These are phyloP conservation scores for Tricholoma hemisulphureum DNA, from an alignment of 768 basidiomycete genomes.

Conservation along the genomic window DNA sequence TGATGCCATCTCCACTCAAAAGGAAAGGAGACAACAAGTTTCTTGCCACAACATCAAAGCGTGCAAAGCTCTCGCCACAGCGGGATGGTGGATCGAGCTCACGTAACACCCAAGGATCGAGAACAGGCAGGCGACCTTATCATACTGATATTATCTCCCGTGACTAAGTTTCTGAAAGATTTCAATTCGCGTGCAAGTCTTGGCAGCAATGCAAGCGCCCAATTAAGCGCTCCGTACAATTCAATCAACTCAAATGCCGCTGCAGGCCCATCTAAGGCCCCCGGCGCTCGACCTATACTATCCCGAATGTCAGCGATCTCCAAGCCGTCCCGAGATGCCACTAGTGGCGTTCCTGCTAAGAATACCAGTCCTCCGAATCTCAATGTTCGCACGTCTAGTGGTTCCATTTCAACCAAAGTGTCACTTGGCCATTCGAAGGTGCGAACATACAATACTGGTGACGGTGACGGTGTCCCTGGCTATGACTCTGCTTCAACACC, in stretches of 20 bases:
- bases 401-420: background rate
- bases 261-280: background rate
- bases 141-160: background rate
- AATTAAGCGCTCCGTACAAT: background rate
- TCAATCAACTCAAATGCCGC: background rate
- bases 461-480: background rate
- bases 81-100: background rate
- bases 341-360: background rate
- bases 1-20: conserved; percentile 2
- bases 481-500: background rate
- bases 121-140: background rate
- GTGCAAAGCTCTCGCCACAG: conserved; percentile 5
- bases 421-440: background rate
- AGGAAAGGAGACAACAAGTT: conserved; percentile 5
- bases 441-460: background rate
- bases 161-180: background rate
- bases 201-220: background rate
- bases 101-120: background rate
- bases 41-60: conserved; percentile 8
- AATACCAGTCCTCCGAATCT: background rate
- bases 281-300: background rate
- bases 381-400: background rate
- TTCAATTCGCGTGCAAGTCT: background rate
- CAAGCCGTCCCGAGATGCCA: background rate
- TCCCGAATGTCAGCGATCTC: background rate